phyloP scores from a whole-genome alignment of 2,329 filamentous ascomycete species.

The Xylaria sp. region DNA sequence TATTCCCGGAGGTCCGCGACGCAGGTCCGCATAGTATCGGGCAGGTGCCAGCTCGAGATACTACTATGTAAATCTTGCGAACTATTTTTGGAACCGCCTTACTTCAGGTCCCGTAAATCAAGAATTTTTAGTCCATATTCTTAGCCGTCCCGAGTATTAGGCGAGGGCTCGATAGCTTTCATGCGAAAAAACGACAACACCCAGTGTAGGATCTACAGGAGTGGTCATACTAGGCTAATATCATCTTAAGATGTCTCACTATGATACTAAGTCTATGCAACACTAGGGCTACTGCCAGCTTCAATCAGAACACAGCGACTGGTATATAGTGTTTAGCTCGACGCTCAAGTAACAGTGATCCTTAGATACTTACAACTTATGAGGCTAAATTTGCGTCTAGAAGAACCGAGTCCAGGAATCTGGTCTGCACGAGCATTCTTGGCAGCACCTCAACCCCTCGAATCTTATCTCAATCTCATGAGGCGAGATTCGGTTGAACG shows the following conservation, averaged over 20 bases:
- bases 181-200: slow-evolving; percentile 1
- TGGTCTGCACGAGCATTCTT: background rate
- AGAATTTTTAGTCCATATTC: background rate
- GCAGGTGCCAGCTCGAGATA: slow-evolving; percentile 23
- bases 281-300: background rate
- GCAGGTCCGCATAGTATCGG: slow-evolving; percentile 28
- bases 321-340: background rate
- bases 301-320: background rate
- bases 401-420: slow-evolving; percentile 4
- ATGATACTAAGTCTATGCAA: background rate
- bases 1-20: slow-evolving; percentile 20
- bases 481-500: slow-evolving; percentile 21
- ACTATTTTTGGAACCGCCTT: slow-evolving; percentile 29
- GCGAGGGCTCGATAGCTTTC: slow-evolving; percentile 7
- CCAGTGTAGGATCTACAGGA: background rate
- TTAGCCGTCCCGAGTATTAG: slow-evolving; percentile 16
- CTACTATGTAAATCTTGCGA: background rate
- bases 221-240: slow-evolving; percentile 18
- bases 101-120: slow-evolving; percentile 11
- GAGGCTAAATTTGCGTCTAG: background rate
- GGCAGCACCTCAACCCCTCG: background rate
- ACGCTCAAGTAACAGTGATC: background rate
- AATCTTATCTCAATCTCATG: slow-evolving; percentile 1
- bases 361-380: background rate
- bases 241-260: background rate